Conservation (phyloP, 2,329 filamentous ascomycete species). For the Ophiostoma himal-ulmi region DNA sequence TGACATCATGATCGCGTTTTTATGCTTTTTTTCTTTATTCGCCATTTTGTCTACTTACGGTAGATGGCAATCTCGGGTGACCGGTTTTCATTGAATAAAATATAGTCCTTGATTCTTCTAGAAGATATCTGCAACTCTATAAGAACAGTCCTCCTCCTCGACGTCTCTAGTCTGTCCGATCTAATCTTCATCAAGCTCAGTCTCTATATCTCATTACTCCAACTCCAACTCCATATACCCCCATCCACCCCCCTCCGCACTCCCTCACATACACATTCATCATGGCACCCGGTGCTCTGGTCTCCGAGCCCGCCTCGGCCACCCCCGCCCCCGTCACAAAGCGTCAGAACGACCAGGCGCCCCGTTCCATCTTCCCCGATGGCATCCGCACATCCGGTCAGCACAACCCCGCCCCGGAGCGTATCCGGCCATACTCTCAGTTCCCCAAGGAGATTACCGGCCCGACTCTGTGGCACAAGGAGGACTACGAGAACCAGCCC, state of each 20-base stretch:
- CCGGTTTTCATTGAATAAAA: not conserved
- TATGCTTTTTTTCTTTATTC: not conserved
- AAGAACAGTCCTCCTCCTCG: not conserved
- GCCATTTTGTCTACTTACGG: not conserved
- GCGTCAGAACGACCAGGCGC: slow-evolving; percentile 33
- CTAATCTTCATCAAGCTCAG: not conserved
- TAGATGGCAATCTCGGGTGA: not conserved
- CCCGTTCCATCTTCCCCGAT: slow-evolving; percentile 41
- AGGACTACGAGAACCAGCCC: slow-evolving; percentile 56
- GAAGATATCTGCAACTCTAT: not conserved
- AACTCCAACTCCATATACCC: not conserved
- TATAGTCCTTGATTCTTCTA: not conserved
- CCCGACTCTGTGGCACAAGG: slow-evolving; percentile 64
- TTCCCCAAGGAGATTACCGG: slow-evolving; percentile 69
- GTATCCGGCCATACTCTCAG: slow-evolving; percentile 58
- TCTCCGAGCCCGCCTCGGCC: slow-evolving; percentile 16
- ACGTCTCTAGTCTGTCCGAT: not conserved
- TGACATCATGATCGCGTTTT: not conserved
- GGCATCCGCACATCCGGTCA: slow-evolving; percentile 58
- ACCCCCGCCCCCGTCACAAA: slow-evolving; percentile 24
- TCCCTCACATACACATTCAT: not conserved
- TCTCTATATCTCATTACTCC: not conserved
- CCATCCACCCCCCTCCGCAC: too few species aligned
- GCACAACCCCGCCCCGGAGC: slow-evolving; percentile 60
- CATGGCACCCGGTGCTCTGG: slow-evolving; percentile 27